Evolutionary conservation across 208 protist genomes (phyloP), one percentile per base, ranked within the genome.

Genomic region (Strigomonas culicis): DNA sequence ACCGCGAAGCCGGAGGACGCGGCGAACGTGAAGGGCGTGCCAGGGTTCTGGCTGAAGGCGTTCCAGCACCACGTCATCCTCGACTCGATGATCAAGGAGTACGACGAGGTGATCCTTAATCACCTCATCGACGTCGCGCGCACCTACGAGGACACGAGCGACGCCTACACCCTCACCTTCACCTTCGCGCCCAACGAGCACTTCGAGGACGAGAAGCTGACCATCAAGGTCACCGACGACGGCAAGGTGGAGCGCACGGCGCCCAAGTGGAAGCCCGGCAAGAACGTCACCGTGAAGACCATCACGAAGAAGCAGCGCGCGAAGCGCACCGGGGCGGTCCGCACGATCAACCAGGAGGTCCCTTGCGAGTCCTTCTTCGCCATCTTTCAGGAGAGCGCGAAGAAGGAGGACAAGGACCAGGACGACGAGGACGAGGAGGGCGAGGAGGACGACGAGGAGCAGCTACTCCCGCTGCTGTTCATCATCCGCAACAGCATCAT

Each of bases 101-200:
- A 92, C 70, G 90, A 95, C 70, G 78, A 86, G 68, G 74, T 72
- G 7, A 79, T 88, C 28, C 81, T 95, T 53, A 66, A 71, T 21
- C 66, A 88, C 52, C 77, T 95, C 7, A 75, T 78, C 28, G 81
- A 95, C 68, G 66, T 95, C 27, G 80, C 77, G 1, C 62, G 71
- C 31, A 79, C 72, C 25, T 64, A 71, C 21, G 63, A 77, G 24
- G 80, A 90, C 1, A 72, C 71, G 8, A 77, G 77, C 63, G 82
- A 77, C 61, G 87, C 79, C 75, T 87, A 89, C 72, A 73, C 83
- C 55, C 76, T 95, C 51, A 73, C 72, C 39, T 95, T 95, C 72
- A 75, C 74, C 50, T 95, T 95, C 68, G 57, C 71, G 21, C 84
- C 90, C n/a, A 95, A 95, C 63, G 72, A 82, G 46, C 93, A 72